Base-by-base conservation (phyloP, 2,329 filamentous ascomycete genomes). In the Fusarium sp. region DNA sequence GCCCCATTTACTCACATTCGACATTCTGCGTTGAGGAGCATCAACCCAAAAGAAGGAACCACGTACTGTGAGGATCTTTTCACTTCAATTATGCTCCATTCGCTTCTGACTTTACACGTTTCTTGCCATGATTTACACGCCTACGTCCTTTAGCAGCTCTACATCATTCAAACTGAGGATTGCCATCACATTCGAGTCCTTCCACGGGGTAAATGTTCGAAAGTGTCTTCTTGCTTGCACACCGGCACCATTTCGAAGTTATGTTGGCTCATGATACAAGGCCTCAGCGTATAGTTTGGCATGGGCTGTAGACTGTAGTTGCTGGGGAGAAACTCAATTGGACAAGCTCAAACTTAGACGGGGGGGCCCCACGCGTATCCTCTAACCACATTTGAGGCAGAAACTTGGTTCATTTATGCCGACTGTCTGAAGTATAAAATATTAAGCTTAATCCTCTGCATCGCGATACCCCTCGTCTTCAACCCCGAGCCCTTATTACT, bases 51-150 rank as follows among this genome's bases (percentile, higher is more conserved):
- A 15, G 13, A 0, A 15, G 13, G 9, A 5, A 22, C 6, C 9
- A 12, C 5, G 3, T 5, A 26, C 12, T 2, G 2, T 2, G 7
- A 26, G 31, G 9, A 2, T 35, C 7, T 4, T 35, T 22, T 2
- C 5, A 12, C 4, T 26, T 35, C n/a, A 2, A 22, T 24, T 8
- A 26, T 26, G 5, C n/a, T 51, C 9, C 1, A 8, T 15, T 51
- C 7, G 7, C 5, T 8, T 22, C 30, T 26, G 9, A 26, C 4
- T 15, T 35, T 26, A 8, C 31, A 26, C 9, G 15, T 6, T 7
- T 12, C 30, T 5, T 22, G n/a, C 7, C n/a, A 12, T 35, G 30
- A 35, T 26, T 3, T 15, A 8, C 9, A 35, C 6, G 5, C 15
- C n/a, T 10, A 20, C n/a, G 28, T n/a, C n/a, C 30, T 16, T 5